Conservation (phyloP, 768 basidiomycete genomes). For the Boletus coccyginus region DNA sequence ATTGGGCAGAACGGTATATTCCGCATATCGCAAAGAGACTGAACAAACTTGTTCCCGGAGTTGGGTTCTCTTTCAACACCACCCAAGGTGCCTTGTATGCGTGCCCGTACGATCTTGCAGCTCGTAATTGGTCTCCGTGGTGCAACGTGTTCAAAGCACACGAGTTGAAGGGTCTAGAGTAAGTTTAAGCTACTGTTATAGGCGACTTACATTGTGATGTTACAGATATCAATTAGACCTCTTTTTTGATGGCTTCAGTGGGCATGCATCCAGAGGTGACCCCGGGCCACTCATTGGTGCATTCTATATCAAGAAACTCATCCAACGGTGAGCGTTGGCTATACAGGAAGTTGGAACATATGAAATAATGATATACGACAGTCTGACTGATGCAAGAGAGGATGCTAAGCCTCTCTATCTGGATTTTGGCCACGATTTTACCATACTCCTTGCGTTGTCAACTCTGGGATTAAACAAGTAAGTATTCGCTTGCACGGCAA, state of each 20-base stretch:
- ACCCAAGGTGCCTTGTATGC: slow-evolving; percentile 41
- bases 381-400: slow-evolving; percentile 28
- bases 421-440: slow-evolving; percentile 42
- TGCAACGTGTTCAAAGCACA: slow-evolving; percentile 35
- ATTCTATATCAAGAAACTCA: slow-evolving; percentile 37
- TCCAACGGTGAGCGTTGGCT: slow-evolving; percentile 31
- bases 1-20: slow-evolving; percentile 36
- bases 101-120: slow-evolving; percentile 42
- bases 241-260: slow-evolving; percentile 32
- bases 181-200: slow-evolving; percentile 4
- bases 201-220: neutral
- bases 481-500: neutral
- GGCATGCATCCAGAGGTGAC: slow-evolving; percentile 26
- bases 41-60: slow-evolving; percentile 33
- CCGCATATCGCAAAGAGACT: slow-evolving; percentile 36
- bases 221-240: slow-evolving; percentile 38
- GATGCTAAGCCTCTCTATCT: slow-evolving; percentile 34
- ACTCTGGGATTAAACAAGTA: slow-evolving; percentile 38
- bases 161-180: slow-evolving; percentile 39
- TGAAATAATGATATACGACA: slow-evolving; percentile 1
- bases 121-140: slow-evolving; percentile 37
- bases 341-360: neutral
- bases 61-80: slow-evolving; percentile 31
- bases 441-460: slow-evolving; percentile 37
- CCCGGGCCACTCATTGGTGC: slow-evolving; percentile 37